Conservation (phyloP, 768 basidiomycete genomes). For the Clathrus columnatus region DNA sequence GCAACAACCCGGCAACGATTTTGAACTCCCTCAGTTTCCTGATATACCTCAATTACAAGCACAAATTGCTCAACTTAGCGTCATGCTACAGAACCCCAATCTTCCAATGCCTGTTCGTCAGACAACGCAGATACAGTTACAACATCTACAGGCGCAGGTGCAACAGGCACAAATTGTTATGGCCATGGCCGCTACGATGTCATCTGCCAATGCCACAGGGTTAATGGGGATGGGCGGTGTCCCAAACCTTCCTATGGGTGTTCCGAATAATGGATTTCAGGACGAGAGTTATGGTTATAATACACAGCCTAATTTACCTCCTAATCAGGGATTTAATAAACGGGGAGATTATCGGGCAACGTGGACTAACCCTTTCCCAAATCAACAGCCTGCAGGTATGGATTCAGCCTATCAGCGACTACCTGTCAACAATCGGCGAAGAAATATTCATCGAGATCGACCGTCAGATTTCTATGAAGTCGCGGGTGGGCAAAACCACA, state of each 20-base stretch:
- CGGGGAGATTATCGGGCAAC: constrained; percentile 34
- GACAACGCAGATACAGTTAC: constrained; percentile 76
- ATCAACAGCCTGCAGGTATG: constrained; percentile 57
- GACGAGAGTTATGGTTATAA: constrained; percentile 13
- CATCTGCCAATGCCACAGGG: constrained; percentile 11
- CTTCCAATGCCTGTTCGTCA: constrained; percentile 66
- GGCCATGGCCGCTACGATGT: constrained; percentile 27
- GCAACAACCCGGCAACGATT: constrained; percentile 44
- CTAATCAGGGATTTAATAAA: constrained; percentile 9
- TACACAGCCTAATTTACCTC: constrained; percentile 30
- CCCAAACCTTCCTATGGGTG: constrained; percentile 8
- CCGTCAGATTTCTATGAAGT: constrained; percentile 81
- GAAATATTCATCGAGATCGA: constrained; percentile 70
- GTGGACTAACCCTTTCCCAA: constrained; percentile 44
- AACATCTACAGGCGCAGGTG: constrained; percentile 70
- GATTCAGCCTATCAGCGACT: constrained; percentile 85
- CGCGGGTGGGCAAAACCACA: constrained; percentile 49
- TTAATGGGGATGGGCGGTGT: constrained; percentile 10
- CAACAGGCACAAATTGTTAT: constrained; percentile 70
- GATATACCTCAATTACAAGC: constrained; percentile 79
- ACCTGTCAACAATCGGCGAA: constrained; percentile 71
- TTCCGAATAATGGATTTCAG: constrained; percentile 8
- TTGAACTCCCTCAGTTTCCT: constrained; percentile 46
- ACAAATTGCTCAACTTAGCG: constrained; percentile 70
- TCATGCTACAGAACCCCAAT: constrained; percentile 71